Evolutionary conservation across 176 grass and related monocot genomes (phyloP).

Genomic region (Dendrocalamus sinicus): DNA sequence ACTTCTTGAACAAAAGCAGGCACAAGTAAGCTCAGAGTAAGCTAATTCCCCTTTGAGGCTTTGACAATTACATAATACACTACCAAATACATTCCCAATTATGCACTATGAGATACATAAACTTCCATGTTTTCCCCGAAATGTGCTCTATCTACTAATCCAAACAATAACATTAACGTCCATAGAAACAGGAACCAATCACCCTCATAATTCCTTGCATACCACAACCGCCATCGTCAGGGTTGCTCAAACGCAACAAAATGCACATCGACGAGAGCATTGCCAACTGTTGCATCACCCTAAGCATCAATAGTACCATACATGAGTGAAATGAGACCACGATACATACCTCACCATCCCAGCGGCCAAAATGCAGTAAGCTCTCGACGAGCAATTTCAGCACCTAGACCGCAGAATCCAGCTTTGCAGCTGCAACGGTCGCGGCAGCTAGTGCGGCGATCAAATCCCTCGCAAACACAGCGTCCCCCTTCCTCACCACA

Average conservation of each 20-base stretch:
- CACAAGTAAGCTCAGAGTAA: background rate
- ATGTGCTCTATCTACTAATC: constrained; percentile 25
- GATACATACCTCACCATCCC: constrained; percentile 46
- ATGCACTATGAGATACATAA: constrained; percentile 23
- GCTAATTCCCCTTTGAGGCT: background rate
- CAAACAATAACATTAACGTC: background rate
- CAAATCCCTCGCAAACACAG: constrained; percentile 59
- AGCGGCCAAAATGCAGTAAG: constrained; percentile 56
- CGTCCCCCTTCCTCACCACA: constrained; percentile 54
- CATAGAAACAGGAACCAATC: background rate
- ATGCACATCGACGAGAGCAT: background rate
- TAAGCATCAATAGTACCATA: background rate
- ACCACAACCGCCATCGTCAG: background rate
- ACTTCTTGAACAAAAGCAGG: constrained; percentile 58
- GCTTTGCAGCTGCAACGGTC: constrained; percentile 33
- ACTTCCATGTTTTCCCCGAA: background rate
- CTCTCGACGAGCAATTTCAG: constrained; percentile 65
- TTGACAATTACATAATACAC: background rate
- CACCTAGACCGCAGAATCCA: constrained; percentile 39
- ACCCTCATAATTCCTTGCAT: background rate
- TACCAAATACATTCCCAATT: background rate
- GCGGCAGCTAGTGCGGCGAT: constrained; percentile 51
- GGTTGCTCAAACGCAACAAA: constrained; percentile 4
- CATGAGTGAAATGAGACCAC: background rate
- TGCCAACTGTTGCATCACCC: background rate